phyloP scores from a whole-genome alignment of 2,329 filamentous ascomycete species.

The Mycosphaerelloides madeirae region DNA sequence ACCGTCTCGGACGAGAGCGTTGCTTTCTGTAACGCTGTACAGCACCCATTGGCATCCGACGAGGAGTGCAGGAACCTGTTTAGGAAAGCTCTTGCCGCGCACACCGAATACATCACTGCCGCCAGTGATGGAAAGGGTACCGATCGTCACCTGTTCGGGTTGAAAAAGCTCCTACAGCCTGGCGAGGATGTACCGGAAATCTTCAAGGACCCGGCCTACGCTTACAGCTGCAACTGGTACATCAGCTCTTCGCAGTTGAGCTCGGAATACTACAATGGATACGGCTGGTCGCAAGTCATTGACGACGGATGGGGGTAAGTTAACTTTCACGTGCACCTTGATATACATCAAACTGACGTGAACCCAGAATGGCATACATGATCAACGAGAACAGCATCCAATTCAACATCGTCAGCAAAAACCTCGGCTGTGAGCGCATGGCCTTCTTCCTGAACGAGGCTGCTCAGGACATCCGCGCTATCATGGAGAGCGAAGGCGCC shows the following conservation, averaged over 20 bases:
- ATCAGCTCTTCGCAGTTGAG: conserved; percentile 84
- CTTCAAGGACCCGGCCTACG: conserved; percentile 80
- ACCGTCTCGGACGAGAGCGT: conserved; percentile 86
- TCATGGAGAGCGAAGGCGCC: conserved; percentile 65
- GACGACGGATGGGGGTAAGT: conserved; percentile 78
- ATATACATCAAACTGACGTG: conserved; percentile 17
- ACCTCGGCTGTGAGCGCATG: conserved; percentile 85
- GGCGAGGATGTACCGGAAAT: conserved; percentile 77
- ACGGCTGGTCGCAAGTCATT: conserved; percentile 97
- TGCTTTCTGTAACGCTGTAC: conserved; percentile 84
- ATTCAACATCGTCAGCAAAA: conserved; percentile 97
- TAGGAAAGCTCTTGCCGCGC: conserved; percentile 72
- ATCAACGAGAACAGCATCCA: conserved; percentile 99
- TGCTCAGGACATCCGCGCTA: conserved; percentile 79
- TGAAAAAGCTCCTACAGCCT: conserved; percentile 81
- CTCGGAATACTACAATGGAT: conserved; percentile 97
- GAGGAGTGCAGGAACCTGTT: conserved; percentile 69
- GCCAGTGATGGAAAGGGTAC: conserved; percentile 91
- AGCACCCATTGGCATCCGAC: conserved; percentile 59
- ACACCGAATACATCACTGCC: conserved; percentile 85
- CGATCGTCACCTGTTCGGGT: conserved; percentile 92
- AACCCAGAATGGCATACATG: conserved; percentile 80
- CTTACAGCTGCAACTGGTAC: conserved; percentile 84
- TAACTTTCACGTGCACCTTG: not conserved
- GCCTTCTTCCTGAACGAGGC: conserved; percentile 94